A percentile compares a stretch with the other conserved stretches of the same genome.
Evolutionary conservation across 2,329 filamentous ascomycete genomes (phyloP).

Genomic region (Neofusicoccum laricinum): DNA sequence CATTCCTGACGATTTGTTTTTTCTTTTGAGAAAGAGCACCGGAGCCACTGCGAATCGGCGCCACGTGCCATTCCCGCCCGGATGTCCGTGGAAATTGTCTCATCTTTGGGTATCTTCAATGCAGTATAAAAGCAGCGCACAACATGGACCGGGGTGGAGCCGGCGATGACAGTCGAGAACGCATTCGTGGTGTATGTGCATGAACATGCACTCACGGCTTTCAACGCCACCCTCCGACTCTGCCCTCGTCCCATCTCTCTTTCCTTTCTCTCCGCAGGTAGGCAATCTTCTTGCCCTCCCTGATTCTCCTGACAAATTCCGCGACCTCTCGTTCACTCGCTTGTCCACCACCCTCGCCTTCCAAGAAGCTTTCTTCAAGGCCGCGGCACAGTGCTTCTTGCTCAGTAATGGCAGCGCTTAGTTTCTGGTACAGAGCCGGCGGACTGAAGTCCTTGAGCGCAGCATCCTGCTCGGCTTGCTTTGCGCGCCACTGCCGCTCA

Average conservation of each 20-base stretch:
- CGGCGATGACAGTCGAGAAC: not conserved
- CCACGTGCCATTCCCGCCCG: not conserved
- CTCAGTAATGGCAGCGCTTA: slow-evolving; percentile 74
- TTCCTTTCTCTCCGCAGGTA: slow-evolving; percentile 84
- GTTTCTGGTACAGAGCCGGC: slow-evolving; percentile 77
- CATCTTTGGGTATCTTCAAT: slow-evolving; percentile 1
- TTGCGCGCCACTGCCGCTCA: slow-evolving; percentile 87
- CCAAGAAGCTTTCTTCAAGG: slow-evolving; percentile 90
- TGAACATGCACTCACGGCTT: slow-evolving; percentile 21
- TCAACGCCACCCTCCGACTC: slow-evolving; percentile 84
- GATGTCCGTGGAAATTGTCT: not conserved
- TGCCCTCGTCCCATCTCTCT: slow-evolving; percentile 91
- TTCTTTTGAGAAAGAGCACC: not conserved
- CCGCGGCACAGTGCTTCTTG: slow-evolving; percentile 78
- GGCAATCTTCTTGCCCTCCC: slow-evolving; percentile 74
- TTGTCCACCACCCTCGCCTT: slow-evolving; percentile 49
- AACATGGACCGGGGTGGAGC: not conserved
- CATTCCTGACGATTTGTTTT: not conserved
- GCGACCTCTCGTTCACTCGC: slow-evolving; percentile 77
- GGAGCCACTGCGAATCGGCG: not conserved
- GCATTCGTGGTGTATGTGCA: not conserved
- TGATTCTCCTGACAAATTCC: slow-evolving; percentile 80
- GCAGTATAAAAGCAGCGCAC: not conserved
- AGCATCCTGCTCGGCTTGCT: slow-evolving; percentile 84
- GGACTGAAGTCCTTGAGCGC: slow-evolving; percentile 83